A percentile compares a stretch with the other conserved stretches of the same genome.
Conservation (phyloP, 371 early-diverging fungal species). For the Mucor ambiguus region DNA sequence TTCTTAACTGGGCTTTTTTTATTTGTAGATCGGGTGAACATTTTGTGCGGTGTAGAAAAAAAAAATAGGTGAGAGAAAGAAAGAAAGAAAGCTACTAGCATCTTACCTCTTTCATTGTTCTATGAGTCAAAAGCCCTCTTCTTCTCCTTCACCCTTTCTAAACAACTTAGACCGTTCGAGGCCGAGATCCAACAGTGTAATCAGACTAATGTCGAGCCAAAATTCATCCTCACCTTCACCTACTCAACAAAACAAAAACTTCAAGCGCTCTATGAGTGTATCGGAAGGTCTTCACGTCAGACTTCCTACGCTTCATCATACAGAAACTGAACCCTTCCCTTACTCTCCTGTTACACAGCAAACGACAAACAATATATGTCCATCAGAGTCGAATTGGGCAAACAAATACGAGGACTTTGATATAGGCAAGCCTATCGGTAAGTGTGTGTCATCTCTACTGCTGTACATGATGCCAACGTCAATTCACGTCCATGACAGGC, state of each 20-base stretch:
- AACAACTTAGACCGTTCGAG: constrained; percentile 1
- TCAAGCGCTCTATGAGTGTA: constrained; percentile 23
- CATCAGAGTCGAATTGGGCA: constrained; percentile 37
- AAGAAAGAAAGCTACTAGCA: neutral
- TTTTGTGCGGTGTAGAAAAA: constrained; percentile 3
- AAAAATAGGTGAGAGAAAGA: neutral
- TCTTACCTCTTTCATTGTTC: constrained; percentile 3
- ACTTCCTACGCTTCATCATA: constrained; percentile 20
- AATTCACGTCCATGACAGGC: constrained; percentile 47
- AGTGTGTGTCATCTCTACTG: neutral
- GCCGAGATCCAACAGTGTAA: constrained; percentile 19
- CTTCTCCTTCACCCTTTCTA: neutral
- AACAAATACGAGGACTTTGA: constrained; percentile 50
- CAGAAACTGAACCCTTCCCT: constrained; percentile 15
- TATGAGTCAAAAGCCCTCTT: constrained; percentile 16
- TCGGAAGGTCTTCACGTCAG: constrained; percentile 24
- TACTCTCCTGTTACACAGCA: constrained; percentile 10
- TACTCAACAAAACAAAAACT: constrained; percentile 9
- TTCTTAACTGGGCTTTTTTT: constrained; percentile 2
- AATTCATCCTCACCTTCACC: constrained; percentile 9
- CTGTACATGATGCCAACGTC: neutral
- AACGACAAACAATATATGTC: constrained; percentile 4
- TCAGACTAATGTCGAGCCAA: constrained; percentile 12
- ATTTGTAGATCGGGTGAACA: constrained; percentile 10
- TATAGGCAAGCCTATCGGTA: constrained; percentile 42